A percentile compares a stretch with the other conserved stretches of the same genome.
phyloP scores from a whole-genome alignment of 208 protist species.

The Giardia duodenalis region DNA sequence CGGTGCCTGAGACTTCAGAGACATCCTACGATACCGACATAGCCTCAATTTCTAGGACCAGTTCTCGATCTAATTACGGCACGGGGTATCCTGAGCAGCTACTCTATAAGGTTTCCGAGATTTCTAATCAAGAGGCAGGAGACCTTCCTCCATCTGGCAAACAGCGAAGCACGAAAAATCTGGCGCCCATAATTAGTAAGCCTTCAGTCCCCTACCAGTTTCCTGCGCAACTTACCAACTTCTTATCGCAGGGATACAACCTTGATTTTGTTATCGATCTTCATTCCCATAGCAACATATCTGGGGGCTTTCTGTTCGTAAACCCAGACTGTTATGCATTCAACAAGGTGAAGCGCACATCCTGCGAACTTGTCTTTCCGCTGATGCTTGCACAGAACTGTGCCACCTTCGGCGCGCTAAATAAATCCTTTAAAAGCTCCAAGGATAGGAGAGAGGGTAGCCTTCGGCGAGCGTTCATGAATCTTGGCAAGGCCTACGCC shows the following conservation, averaged over 20 bases:
- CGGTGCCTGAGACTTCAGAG: background rate
- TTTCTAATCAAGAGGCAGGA: background rate
- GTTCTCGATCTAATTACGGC: no score
- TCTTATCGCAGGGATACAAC: background rate
- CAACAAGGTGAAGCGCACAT: background rate
- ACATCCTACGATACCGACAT: background rate
- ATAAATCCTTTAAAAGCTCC: background rate
- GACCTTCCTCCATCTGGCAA: background rate
- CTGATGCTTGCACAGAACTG: slow-evolving; percentile 16
- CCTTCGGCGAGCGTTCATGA: background rate
- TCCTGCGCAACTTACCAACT: background rate
- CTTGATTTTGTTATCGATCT: slow-evolving; percentile 30
- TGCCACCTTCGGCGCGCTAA: background rate
- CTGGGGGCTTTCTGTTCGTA: slow-evolving; percentile 24
- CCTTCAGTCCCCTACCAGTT: background rate
- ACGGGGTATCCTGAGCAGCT: no score
- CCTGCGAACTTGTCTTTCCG: background rate
- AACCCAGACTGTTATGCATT: background rate
- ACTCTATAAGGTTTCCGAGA: background rate
- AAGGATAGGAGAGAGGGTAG: background rate
- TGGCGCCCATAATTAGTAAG: background rate
- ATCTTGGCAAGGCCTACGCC: background rate
- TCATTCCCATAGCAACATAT: background rate
- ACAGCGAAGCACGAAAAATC: background rate
- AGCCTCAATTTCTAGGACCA: background rate